Evolutionary conservation across 164 flowering plant genomes (phyloP), one percentile per base, ranked within the genome.

Genomic region (Nelumbo lutea): DNA sequence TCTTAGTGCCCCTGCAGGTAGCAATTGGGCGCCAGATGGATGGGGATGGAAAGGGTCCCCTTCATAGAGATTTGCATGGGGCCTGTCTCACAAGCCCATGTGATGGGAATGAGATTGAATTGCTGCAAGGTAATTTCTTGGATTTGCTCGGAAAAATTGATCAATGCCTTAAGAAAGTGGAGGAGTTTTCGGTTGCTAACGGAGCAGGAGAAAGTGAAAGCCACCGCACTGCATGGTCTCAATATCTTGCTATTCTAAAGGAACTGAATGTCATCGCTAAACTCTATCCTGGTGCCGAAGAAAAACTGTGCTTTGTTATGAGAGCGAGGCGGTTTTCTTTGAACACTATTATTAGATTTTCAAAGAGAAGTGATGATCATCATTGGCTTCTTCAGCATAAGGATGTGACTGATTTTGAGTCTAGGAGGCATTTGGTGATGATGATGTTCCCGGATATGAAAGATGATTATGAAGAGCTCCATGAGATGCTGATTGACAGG

Each of bases 401-500:
- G 81, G 90, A 88, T 43, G 85, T 91, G 55, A 82, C 83, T 11
- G 77, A 85, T 77, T 90, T 84, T 84, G 97, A 86, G 63, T 76
- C 87, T 9, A 85, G 93, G 73, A 85, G 90, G 84, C 90, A 88
- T 77, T 77, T 94, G 76, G 81, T 73, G 56, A 77, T 89, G 92
- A 73, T 90, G 88, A 63, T 89, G 87, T 86, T 95, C 61, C 94
- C 97, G 27, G 91, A 91, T 42, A 70, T 81, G n/a, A 84, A 79
- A 69, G 97, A 94, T 43, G 96, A 90, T 15, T 85, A 83, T 66
- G 96, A 87, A 15, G 96, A 91, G 69, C 76, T 85, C 69, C 86
- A 85, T 70, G 98, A 91, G 84, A 90, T 92, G 96, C 90, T 95
- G 46, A 95, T 91, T 75, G 97, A 95, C 68, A 82, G 98, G 73